These are phyloP conservation scores for Xylaria intraflava DNA, from an alignment of 495 filamentous ascomycete genomes.

Conservation along the genomic window DNA sequence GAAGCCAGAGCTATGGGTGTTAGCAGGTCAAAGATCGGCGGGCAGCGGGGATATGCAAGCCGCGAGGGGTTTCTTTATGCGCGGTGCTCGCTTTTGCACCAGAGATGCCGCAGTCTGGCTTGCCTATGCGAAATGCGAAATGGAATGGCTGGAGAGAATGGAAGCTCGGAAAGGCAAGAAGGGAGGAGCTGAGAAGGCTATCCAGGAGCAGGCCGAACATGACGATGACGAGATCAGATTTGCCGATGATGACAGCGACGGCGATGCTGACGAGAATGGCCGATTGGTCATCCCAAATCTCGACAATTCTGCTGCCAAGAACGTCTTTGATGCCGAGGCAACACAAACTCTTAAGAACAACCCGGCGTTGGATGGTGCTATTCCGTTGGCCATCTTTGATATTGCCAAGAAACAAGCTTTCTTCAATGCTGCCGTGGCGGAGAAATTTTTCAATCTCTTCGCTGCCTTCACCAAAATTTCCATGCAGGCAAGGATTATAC, in stretches of 20 bases:
- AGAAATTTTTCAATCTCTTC: conserved; percentile 75
- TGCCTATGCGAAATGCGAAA: conserved; percentile 85
- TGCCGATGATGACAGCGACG: conserved; percentile 35
- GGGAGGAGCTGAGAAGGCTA: conserved; percentile 31
- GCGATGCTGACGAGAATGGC: conserved; percentile 23
- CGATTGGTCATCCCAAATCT: conserved; percentile 38
- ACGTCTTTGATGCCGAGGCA: conserved; percentile 51
- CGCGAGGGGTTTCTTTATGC: conserved; percentile 74
- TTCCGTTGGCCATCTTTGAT: conserved; percentile 89
- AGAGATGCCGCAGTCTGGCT: conserved; percentile 67
- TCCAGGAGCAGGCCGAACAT: conserved; percentile 38
- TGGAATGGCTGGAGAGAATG: conserved; percentile 82
- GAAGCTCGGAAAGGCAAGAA: conserved; percentile 65
- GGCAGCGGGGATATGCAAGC: conserved; percentile 75
- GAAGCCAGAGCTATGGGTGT: conserved; percentile 78
- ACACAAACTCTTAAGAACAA: conserved; percentile 60
- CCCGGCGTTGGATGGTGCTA: conserved; percentile 80
- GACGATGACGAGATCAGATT: conserved; percentile 35
- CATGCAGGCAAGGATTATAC: conserved; percentile 61
- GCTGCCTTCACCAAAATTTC: conserved; percentile 57
- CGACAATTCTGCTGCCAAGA: conserved; percentile 23
- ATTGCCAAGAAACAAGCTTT: conserved; percentile 72
- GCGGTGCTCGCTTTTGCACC: conserved; percentile 82
- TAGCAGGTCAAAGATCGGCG: conserved; percentile 73
- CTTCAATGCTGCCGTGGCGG: conserved; percentile 54